phyloP scores from a whole-genome alignment of 2,329 filamentous ascomycete species.

The Aureobasidium sp. region DNA sequence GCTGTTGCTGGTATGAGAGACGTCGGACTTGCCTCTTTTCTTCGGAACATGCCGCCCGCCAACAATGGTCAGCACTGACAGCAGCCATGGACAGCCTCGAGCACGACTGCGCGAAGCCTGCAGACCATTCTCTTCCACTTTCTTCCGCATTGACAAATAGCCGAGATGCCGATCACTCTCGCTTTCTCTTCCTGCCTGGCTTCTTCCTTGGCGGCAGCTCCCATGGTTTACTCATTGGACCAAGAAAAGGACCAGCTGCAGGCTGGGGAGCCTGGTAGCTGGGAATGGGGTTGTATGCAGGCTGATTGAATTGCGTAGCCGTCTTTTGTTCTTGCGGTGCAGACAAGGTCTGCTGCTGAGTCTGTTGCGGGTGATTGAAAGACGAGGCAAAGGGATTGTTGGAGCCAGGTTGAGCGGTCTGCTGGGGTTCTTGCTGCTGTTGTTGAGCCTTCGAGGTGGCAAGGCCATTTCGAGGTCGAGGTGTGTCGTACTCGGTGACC shows the following conservation, averaged over 20 bases:
- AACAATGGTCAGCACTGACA: not conserved
- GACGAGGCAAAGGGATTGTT: constrained; percentile 92
- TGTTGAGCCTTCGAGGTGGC: too few relatives aligned
- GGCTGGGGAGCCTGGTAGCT: constrained; percentile 42
- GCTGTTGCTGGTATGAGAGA: constrained; percentile 17
- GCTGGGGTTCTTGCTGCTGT: too few relatives aligned
- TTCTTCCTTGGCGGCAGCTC: too few relatives aligned
- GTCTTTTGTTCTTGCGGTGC: constrained; percentile 80
- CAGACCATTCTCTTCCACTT: not conserved
- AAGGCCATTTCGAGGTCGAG: too few relatives aligned
- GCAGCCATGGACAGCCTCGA: not conserved
- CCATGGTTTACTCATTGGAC: too few relatives aligned
- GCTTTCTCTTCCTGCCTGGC: too few relatives aligned
- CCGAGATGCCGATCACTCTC: too few relatives aligned
- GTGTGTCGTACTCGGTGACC: too few relatives aligned
- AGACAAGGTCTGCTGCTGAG: constrained; percentile 54
- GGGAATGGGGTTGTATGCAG: constrained; percentile 39
- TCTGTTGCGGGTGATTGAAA: constrained; percentile 53
- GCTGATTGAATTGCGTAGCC: constrained; percentile 53
- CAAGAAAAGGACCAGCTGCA: constrained; percentile 39
- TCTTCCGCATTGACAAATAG: constrained; percentile 4
- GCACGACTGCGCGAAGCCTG: not conserved
- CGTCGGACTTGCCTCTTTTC: constrained; percentile 14
- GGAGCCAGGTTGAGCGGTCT: too few relatives aligned
- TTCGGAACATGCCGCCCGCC: constrained; percentile 1